Evolutionary conservation across 768 basidiomycete genomes (phyloP).

Genomic region (Cantharellus cinnabarinus): DNA sequence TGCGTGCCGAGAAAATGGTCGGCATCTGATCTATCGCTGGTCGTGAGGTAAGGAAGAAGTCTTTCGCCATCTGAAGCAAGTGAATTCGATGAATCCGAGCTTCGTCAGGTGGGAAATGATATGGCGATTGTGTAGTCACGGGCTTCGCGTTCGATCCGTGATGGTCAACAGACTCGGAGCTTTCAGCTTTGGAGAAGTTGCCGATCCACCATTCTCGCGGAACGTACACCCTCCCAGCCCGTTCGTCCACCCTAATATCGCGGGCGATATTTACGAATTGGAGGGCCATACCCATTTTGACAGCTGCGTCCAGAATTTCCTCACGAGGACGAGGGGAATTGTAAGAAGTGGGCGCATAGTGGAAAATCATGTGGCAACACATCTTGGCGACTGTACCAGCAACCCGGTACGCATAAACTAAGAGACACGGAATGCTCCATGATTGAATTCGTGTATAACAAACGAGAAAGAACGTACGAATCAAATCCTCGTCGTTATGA

Average conservation of each 20-base stretch:
- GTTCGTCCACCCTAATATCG: neutral
- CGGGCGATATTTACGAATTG: neutral
- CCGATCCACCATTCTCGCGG: neutral
- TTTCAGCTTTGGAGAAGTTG: neutral
- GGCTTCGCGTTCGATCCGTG: neutral
- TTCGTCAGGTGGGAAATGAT: neutral
- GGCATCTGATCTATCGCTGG: neutral
- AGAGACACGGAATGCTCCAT: slow-evolving; percentile 14
- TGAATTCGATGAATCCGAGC: neutral
- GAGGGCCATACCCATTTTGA: neutral
- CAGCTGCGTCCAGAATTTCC: neutral
- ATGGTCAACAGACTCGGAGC: neutral
- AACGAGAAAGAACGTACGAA: neutral
- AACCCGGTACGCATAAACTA: slow-evolving; percentile 19
- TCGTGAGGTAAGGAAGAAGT: neutral
- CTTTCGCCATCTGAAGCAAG: neutral
- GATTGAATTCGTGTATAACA: slow-evolving; percentile 7
- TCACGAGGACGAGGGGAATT: neutral
- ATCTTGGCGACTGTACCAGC: slow-evolving; percentile 20
- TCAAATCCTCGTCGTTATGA: too few species aligned
- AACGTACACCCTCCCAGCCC: neutral
- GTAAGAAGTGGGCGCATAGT: neutral
- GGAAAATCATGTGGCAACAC: slow-evolving; percentile 5
- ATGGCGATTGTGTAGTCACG: neutral
- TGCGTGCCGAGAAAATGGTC: neutral